Conservation (phyloP, 805 yeast genomes). For the Suhomyces sp. region DNA sequence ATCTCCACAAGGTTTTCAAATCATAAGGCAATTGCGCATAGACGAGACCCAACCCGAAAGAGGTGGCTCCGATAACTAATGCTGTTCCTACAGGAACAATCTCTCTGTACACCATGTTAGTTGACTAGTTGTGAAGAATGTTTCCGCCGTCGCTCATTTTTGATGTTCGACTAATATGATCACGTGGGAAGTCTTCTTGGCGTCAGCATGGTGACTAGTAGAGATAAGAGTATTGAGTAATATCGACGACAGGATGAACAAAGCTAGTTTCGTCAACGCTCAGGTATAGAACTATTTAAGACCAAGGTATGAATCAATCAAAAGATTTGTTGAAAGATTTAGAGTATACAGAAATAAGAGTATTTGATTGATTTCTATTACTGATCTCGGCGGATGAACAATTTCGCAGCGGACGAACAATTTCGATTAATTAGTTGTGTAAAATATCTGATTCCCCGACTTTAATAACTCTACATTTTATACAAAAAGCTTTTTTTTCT, state of each 20-base stretch:
- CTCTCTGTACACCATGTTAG: conserved; percentile 36
- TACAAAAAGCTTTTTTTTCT: too few relatives aligned
- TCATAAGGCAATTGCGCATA: conserved; percentile 83
- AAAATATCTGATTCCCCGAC: too few relatives aligned
- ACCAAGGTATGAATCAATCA: too few relatives aligned
- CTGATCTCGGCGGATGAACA: neutral
- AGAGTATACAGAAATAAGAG: too few relatives aligned
- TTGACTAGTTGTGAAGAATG: neutral
- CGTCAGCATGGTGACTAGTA: neutral
- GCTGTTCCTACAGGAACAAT: conserved; percentile 45
- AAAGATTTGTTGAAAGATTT: too few relatives aligned
- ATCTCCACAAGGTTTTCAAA: conserved; percentile 65
- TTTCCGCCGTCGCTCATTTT: neutral
- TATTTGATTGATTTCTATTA: neutral
- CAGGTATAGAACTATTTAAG: too few relatives aligned
- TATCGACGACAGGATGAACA: too few relatives aligned
- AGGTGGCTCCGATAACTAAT: conserved; percentile 50
- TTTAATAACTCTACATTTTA: too few relatives aligned
- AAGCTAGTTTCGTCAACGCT: too few relatives aligned
- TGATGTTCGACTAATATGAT: neutral
- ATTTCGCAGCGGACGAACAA: neutral
- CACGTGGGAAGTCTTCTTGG: neutral
- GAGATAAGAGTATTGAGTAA: neutral
- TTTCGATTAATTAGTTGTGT: neutral
- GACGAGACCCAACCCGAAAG: conserved; percentile 77